These are phyloP conservation scores for Myochromella boudieri DNA, from an alignment of 768 basidiomycete genomes.

Conservation along the genomic window DNA sequence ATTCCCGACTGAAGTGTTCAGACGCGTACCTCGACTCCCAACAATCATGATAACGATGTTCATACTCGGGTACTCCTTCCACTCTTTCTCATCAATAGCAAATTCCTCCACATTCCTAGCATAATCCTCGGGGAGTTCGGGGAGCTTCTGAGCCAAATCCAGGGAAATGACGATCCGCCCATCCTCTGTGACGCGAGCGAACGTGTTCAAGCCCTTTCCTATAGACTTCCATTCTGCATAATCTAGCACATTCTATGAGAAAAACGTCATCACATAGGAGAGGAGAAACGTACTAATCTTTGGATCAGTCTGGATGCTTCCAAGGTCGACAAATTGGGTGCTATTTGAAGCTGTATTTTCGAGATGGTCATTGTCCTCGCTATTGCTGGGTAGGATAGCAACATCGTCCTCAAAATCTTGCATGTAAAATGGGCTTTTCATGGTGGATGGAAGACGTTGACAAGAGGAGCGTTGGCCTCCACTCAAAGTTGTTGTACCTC, in stretches of 20 bases:
- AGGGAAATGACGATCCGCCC: slow-evolving; percentile 48
- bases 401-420: slow-evolving; percentile 12
- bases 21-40: slow-evolving; percentile 55
- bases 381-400: slow-evolving; percentile 4
- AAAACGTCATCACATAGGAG: neutral
- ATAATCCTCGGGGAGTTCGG: slow-evolving; percentile 49
- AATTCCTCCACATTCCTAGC: slow-evolving; percentile 49
- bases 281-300: slow-evolving; percentile 14
- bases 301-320: slow-evolving; percentile 18
- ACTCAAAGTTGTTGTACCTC: too few relatives aligned
- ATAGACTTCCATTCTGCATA: slow-evolving; percentile 37
- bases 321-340: slow-evolving; percentile 10
- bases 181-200: slow-evolving; percentile 39
- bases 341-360: slow-evolving; percentile 1
- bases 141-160: slow-evolving; percentile 47
- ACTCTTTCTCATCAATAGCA: slow-evolving; percentile 39
- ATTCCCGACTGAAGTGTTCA: neutral
- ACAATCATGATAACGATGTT: slow-evolving; percentile 70
- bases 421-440: slow-evolving; percentile 11
- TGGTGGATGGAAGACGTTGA: neutral
- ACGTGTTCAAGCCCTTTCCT: slow-evolving; percentile 42
- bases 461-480: too few relatives aligned
- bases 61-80: slow-evolving; percentile 39
- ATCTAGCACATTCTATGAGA: slow-evolving; percentile 21
- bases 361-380: neutral